Evolutionary conservation across 108 stramenopile species (phyloP).

Genomic region (Nitzschia palea): DNA sequence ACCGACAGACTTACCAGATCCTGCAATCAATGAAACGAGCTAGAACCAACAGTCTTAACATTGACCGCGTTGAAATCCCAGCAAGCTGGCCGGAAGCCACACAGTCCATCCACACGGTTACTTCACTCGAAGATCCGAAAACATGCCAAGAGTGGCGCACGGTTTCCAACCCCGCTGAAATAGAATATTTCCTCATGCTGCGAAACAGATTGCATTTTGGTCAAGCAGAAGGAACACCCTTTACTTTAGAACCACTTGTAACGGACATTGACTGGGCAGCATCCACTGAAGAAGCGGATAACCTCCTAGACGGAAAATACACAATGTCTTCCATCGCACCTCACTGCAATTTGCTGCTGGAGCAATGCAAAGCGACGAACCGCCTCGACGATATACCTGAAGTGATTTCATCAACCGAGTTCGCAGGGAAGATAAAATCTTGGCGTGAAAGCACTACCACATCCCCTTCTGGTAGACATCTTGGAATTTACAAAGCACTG

Average conservation of each 20-base stretch:
- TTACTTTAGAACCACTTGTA: background rate
- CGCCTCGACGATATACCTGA: background rate
- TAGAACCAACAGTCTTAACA: too few species aligned
- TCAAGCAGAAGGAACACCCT: background rate
- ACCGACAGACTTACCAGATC: too few species aligned
- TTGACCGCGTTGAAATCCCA: too few species aligned
- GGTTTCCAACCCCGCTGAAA: background rate
- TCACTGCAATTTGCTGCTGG: background rate
- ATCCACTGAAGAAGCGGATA: background rate
- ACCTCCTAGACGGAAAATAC: too few species aligned
- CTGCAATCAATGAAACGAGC: too few species aligned
- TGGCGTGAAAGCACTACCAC: background rate
- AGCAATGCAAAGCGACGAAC: background rate
- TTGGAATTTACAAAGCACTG: background rate
- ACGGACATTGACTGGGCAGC: background rate
- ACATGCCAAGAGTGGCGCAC: background rate
- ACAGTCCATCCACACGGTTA: too few species aligned
- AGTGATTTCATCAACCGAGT: background rate
- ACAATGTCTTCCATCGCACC: too few species aligned
- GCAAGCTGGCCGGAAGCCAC: too few species aligned
- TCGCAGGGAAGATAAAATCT: background rate
- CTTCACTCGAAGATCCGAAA: too few species aligned
- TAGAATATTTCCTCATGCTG: background rate
- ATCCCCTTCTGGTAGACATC: background rate
- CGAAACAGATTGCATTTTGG: slow-evolving; percentile 6